Evolutionary conservation across 2,329 filamentous ascomycete genomes (phyloP), one percentile per base, ranked within the genome.

Genomic region (Colletotrichum abscissum): DNA sequence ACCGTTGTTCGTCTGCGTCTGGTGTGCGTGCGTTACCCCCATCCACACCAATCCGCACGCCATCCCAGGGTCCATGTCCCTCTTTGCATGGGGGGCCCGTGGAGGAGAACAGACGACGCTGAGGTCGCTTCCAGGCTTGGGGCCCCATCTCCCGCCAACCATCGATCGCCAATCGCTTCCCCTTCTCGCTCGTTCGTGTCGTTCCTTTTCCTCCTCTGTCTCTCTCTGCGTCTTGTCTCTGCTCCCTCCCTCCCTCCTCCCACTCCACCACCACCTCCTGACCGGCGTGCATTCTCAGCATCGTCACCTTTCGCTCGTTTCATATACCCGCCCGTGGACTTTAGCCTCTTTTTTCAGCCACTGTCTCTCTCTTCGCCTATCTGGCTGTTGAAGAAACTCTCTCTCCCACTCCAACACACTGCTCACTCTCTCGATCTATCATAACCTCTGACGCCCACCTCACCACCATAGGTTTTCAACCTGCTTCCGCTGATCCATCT

Each of bases 271-370:
- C 63, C 63, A 74, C 72, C 63, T 73, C 69, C 68, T 74, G 75
- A 74, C 67, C 70, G 67, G 57, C 73, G 73, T 76, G 73, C 67
- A 67, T 73, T 65, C 70, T 73, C 70, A 69, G 73, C 63, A 72
- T 73, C 64, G 73, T 75, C 77, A 64, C 74, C 72, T 68, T 75
- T 56, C 75, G 67, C 75, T 78, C 76, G 76, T 78, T 79, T 78
- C 78, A 78, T 66, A 73, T 76, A 76, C 68, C 76, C 76, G 77
- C 76, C 70, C 68, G 69, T 67, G 60, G 65, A 62, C 67, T 70
- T 73, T 70, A 70, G 67, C 72, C 72, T 74, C 74, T 71, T 62
- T 70, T 75, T 74, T 74, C 76, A 73, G 75, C 71, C 69, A 73
- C 59, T 75, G 72, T 64, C 68, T 72, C 67, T 74, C 72, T 75